Conservation (phyloP, 129 eudicot species). For the Gnaphalium uliginosum region DNA sequence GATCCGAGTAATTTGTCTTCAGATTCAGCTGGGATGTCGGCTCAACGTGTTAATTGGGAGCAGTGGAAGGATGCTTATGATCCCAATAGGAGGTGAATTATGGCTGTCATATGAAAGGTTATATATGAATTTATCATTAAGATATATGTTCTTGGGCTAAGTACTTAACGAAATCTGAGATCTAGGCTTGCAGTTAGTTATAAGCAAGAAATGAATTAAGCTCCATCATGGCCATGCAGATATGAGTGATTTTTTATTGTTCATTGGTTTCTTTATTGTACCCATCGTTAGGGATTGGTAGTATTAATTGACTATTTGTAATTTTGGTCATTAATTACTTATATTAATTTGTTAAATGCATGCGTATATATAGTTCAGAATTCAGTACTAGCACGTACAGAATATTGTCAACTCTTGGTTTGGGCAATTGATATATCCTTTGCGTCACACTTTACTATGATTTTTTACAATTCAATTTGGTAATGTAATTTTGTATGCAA, state of each 20-base stretch:
- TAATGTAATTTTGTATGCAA: too few relatives aligned
- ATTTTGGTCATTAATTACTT: background rate
- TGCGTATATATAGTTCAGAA: too few relatives aligned
- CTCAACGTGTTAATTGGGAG: conserved; percentile 24
- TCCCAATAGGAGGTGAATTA: conserved; percentile 19
- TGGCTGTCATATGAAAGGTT: background rate
- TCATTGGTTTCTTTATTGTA: background rate
- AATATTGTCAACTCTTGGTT: background rate
- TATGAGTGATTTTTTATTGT: background rate
- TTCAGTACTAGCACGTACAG: background rate
- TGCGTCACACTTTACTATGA: too few relatives aligned
- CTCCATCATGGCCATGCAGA: conserved; percentile 7
- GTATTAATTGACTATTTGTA: background rate
- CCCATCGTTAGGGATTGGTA: background rate
- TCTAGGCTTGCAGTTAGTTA: background rate
- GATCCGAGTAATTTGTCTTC: conserved; percentile 11
- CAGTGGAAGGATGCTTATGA: conserved; percentile 35
- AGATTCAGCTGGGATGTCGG: conserved; percentile 20
- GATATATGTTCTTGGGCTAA: background rate
- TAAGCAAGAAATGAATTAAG: background rate
- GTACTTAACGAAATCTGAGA: conserved; percentile 3
- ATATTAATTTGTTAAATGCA: background rate
- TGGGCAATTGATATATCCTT: background rate
- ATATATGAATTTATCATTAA: background rate
- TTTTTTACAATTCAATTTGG: too few relatives aligned